Evolutionary conservation across 2,329 filamentous ascomycete genomes (phyloP).

Genomic region (Penicillium vulpinum): DNA sequence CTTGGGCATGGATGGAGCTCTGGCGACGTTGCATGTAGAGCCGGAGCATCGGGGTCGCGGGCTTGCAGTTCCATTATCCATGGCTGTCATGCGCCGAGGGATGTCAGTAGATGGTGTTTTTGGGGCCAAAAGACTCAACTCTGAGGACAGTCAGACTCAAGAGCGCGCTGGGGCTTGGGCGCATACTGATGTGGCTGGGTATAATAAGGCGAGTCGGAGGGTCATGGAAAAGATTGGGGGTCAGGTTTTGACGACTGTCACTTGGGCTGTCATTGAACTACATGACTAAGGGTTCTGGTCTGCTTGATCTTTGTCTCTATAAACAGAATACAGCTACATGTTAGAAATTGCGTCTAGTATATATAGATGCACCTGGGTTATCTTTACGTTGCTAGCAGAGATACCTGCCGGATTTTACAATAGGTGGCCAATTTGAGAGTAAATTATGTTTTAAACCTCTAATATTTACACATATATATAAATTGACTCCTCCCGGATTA

Average conservation of each 20-base stretch:
- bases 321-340: background rate
- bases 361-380: background rate
- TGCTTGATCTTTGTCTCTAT: background rate
- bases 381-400: background rate
- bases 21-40: constrained; percentile 45
- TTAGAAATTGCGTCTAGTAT: background rate
- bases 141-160: constrained; percentile 6
- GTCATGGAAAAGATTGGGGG: constrained; percentile 50
- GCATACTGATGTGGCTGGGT: constrained; percentile 41
- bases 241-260: constrained; percentile 33
- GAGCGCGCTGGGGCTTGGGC: constrained; percentile 28
- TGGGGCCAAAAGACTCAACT: constrained; percentile 8
- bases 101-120: constrained; percentile 27
- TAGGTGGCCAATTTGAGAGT: background rate
- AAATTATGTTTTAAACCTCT: background rate
- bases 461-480: background rate
- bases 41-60: constrained; percentile 42
- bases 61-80: constrained; percentile 35
- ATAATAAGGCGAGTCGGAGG: constrained; percentile 40
- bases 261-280: constrained; percentile 43
- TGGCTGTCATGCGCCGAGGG: constrained; percentile 34
- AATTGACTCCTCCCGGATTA: background rate
- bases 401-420: background rate
- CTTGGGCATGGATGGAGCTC: constrained; percentile 38
- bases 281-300: constrained; percentile 6